A percentile compares a stretch with the other conserved stretches of the same genome.
These are phyloP conservation scores for Phytophthora vignae DNA, from an alignment of 352 stramenopile species.

Conservation along the genomic window DNA sequence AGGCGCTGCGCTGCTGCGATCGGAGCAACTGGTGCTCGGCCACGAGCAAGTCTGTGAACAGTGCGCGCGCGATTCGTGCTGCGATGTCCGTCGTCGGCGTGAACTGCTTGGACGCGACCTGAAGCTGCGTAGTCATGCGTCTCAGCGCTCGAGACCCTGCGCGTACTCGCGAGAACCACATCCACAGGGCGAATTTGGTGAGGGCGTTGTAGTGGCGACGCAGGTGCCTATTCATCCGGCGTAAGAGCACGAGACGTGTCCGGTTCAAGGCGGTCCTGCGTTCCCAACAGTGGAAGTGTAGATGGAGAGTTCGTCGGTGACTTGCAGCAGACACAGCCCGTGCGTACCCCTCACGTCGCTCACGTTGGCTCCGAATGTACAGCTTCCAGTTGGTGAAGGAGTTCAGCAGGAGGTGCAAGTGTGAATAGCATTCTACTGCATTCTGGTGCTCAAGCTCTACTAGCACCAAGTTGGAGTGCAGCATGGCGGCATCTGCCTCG, in stretches of 20 bases:
- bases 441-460: conserved; percentile 11
- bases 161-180: conserved; percentile 53
- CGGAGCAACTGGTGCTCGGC: conserved; percentile 13
- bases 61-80: conserved; percentile 16
- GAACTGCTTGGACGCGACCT: conserved; percentile 25
- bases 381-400: conserved; percentile 35
- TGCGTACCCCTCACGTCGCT: conserved; percentile 3
- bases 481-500: conserved; percentile 6
- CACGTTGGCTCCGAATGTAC: conserved; percentile 4
- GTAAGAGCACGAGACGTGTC: conserved; percentile 14
- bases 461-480: conserved; percentile 21
- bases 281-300: conserved; percentile 27
- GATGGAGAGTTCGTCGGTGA: conserved; percentile 5
- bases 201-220: conserved; percentile 31
- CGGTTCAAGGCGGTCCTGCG: not conserved
- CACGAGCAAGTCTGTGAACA: conserved; percentile 28
- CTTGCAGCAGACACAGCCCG: conserved; percentile 1
- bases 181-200: conserved; percentile 49
- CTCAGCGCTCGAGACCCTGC: conserved; percentile 29
- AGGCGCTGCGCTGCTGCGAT: conserved; percentile 26
- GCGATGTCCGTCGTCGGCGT: conserved; percentile 13
- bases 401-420: conserved; percentile 9
- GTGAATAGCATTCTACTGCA: not conserved
- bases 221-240: conserved; percentile 32
- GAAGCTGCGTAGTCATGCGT: conserved; percentile 15